Base-by-base conservation (phyloP, 106 monocot genomes). In the Acorus calamus region DNA sequence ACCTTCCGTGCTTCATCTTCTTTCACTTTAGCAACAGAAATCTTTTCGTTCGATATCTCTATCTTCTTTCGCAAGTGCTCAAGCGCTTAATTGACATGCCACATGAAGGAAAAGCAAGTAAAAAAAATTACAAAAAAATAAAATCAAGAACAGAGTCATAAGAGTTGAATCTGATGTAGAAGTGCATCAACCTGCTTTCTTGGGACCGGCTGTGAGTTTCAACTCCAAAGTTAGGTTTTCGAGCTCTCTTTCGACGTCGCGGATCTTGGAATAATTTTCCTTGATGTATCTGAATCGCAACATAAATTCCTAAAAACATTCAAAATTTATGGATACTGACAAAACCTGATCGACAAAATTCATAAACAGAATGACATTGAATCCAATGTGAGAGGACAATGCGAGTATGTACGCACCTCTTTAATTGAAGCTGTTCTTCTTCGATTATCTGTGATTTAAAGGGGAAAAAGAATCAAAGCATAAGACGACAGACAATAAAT, bases 201-300 rank as follows among this genome's bases (percentile, higher is more conserved):
- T 98, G 62, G 96, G 96, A 14, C 96, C 96, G 75, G 96, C 84
- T 74, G 96, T 98, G 57, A 91, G 91, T 73, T 98, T 98, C 76
- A 98, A 28, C 66, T 98, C 96, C 45, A 91, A 77, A 8, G 66
- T 83, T 50, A 98, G 84, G 61, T 70, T 81, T 62, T 98, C 91
- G 11, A 98, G 80, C 55, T 98, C 96, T 41, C 75, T 75, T 73
- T 98, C 96, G 50, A 98, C 91, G 72, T 98, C 96, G 55, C 91
- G 84, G 28, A 98, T 87, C 79, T 98, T 98, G 10, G 96, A 87
- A 73, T 98, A 98, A 64, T 98, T 98, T 64, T 98, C 91, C 74
- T 85, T 71, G 60, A 98, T 98, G 69, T 98, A 98, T 77, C 91
- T 91, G 82, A 67, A 4, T 8, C 55, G 11, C 55, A 67, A 47